phyloP scores from a whole-genome alignment of 2,329 filamentous ascomycete genomes.

The Paecilomyces fulvus region DNA sequence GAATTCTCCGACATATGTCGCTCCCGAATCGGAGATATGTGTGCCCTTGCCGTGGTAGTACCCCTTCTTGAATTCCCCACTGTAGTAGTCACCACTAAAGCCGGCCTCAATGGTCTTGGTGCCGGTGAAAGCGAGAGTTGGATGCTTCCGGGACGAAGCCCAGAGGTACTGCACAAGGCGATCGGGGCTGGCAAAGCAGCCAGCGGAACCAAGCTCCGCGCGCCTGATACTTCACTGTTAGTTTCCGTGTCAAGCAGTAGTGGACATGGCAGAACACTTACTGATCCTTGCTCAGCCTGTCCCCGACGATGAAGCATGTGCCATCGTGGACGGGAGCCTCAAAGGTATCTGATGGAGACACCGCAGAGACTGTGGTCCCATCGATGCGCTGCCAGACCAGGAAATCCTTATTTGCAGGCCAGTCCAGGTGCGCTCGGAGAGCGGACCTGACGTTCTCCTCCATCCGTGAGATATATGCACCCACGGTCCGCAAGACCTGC shows the following conservation, averaged over 20 bases:
- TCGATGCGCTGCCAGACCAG: slow-evolving; percentile 37
- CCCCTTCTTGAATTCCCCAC: slow-evolving; percentile 43
- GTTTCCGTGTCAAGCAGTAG: slow-evolving; percentile 1
- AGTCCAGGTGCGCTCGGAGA: slow-evolving; percentile 31
- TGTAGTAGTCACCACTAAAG: slow-evolving; percentile 50
- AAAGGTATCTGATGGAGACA: slow-evolving; percentile 28
- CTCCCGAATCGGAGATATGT: slow-evolving; percentile 45
- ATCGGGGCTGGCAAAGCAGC: slow-evolving; percentile 30
- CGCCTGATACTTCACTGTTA: slow-evolving; percentile 18
- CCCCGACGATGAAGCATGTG: slow-evolving; percentile 34
- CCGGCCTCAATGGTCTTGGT: slow-evolving; percentile 43
- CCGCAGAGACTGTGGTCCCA: slow-evolving; percentile 23
- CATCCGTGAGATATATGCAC: slow-evolving; percentile 34
- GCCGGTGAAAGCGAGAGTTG: slow-evolving; percentile 36
- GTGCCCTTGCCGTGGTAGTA: slow-evolving; percentile 48
- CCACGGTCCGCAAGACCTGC: slow-evolving; percentile 33
- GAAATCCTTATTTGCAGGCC: slow-evolving; percentile 31
- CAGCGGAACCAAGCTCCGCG: slow-evolving; percentile 22
- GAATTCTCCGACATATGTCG: slow-evolving; percentile 50
- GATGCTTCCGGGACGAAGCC: slow-evolving; percentile 38
- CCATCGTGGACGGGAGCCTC: slow-evolving; percentile 28
- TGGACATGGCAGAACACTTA: slow-evolving; percentile 18
- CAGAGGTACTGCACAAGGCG: slow-evolving; percentile 37
- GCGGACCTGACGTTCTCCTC: slow-evolving; percentile 33
- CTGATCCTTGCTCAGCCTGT: slow-evolving; percentile 29